Evolutionary conservation across 805 yeast genomes (phyloP), one percentile per base, ranked within the genome.

Genomic region (Nakazawaea populi): DNA sequence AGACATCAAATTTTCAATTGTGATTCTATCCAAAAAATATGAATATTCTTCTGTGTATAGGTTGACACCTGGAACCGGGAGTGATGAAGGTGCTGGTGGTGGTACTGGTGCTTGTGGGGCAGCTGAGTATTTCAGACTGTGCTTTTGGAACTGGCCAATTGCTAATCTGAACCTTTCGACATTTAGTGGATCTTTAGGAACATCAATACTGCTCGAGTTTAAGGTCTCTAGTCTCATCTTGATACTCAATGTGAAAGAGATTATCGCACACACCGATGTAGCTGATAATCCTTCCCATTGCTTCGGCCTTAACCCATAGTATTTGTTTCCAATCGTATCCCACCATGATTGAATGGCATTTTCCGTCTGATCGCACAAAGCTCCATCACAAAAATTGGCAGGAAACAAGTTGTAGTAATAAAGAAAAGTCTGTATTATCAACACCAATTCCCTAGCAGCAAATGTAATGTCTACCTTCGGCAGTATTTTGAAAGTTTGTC

Each of bases 141-240:
- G 47, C 60, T 82, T 87, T 64, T 94, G 97, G 63, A 91, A 92
- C 53, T 80, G 84, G 2, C 81, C 80, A 29, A 94, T 76, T 6
- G 89, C 79, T 2, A 75, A 64, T 66, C 82, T 76, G 58, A 92
- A 86, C 46, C 76, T 76, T 48, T 83, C 85, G 47, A 81, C 82
- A 54, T 87, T 92, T 60, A 87, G 83, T 0, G 96, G 92, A 61
- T 94, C 98, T 60, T 89, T 87, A 14, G 82, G 94, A 53, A 74
- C 85, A 58, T 74, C 87, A 59, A 67, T 76, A 67, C 62, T 79
- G 67, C 61, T 78, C 32, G 76, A 69, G 10, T 73, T 75, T 9
- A 84, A 69, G 30, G 44, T 5, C 46, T 89, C 82, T 38, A 92
- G 61, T 56, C 89, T 79, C 47, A 77, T 75, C 46, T 82, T 74